Evolutionary conservation across 306 rosid genomes (phyloP).

Genomic region (Echinosophora koreensis): DNA sequence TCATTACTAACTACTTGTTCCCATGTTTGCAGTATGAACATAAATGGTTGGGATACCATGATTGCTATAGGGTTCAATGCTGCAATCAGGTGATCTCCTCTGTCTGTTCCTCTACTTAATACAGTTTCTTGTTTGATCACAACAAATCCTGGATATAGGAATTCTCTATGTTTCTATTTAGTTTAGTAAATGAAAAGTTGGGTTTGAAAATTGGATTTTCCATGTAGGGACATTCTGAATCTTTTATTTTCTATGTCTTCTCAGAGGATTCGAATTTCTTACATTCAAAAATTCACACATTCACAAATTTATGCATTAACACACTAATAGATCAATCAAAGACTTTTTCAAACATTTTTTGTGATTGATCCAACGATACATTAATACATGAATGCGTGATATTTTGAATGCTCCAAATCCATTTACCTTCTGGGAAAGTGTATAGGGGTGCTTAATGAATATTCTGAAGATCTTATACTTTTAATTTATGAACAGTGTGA

Average conservation of each 20-base stretch:
- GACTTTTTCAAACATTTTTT: no score
- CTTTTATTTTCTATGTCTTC: not conserved
- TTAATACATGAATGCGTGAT: no score
- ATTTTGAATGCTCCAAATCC: no score
- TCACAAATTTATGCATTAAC: no score
- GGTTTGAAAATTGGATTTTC: not conserved
- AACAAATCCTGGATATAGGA: not conserved
- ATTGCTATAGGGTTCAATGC: conserved; percentile 82
- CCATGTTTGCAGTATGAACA: conserved; percentile 66
- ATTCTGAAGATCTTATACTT: not conserved
- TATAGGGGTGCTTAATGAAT: conserved; percentile 1
- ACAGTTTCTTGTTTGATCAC: not conserved
- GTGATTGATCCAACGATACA: no score
- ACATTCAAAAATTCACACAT: no score
- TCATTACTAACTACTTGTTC: not conserved
- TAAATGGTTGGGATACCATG: conserved; percentile 84
- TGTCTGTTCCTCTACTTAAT: not conserved
- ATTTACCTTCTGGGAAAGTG: not conserved
- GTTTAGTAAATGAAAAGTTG: not conserved
- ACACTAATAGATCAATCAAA: no score
- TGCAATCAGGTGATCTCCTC: conserved; percentile 67
- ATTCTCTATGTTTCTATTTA: not conserved
- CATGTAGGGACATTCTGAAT: not conserved
- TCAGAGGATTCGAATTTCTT: no score
- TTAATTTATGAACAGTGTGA: conserved; percentile 63